Conservation (phyloP, 345 rosid genomes). For the Melaleuca alternifolia region DNA sequence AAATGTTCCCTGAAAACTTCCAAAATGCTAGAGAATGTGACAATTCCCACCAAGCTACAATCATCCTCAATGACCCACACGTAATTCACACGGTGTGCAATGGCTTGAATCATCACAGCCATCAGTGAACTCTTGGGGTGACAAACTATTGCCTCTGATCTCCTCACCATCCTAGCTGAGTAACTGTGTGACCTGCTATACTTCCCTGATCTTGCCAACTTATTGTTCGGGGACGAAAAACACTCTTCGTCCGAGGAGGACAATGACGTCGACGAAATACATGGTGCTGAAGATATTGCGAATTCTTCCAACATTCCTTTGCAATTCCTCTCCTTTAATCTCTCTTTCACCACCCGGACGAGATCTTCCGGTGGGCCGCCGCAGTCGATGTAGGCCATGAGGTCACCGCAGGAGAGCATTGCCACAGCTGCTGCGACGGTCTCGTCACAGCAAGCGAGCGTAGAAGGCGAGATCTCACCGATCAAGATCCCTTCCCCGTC, state of each 20-base stretch:
- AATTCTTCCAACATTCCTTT: slow-evolving; percentile 44
- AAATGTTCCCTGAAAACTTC: slow-evolving; percentile 57
- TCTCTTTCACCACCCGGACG: slow-evolving; percentile 30
- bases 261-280: slow-evolving; percentile 5
- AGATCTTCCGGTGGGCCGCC: slow-evolving; percentile 81
- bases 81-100: slow-evolving; percentile 65
- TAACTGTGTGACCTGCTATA: slow-evolving; percentile 51
- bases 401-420: slow-evolving; percentile 62
- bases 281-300: slow-evolving; percentile 1
- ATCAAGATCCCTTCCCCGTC: slow-evolving; percentile 44
- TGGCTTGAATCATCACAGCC: slow-evolving; percentile 91
- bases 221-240: slow-evolving; percentile 2
- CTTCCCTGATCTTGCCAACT: slow-evolving; percentile 15
- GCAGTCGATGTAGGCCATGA: slow-evolving; percentile 81
- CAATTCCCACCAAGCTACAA: slow-evolving; percentile 67
- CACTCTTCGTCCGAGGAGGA: slow-evolving; percentile 76
- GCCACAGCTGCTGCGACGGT: slow-evolving; percentile 59
- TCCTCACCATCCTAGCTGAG: slow-evolving; percentile 66
- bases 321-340: slow-evolving; percentile 37
- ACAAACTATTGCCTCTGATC: slow-evolving; percentile 74
- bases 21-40: slow-evolving; percentile 56
- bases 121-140: slow-evolving; percentile 63
- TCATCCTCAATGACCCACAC: slow-evolving; percentile 85
- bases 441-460: slow-evolving; percentile 54
- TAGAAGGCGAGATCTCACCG: slow-evolving; percentile 76